Percentiles rank a stretch among this genome's conserved stretches.
Evolutionary conservation across 805 yeast species (phyloP).

Genomic region (Wickerhamiella sergipiensis): DNA sequence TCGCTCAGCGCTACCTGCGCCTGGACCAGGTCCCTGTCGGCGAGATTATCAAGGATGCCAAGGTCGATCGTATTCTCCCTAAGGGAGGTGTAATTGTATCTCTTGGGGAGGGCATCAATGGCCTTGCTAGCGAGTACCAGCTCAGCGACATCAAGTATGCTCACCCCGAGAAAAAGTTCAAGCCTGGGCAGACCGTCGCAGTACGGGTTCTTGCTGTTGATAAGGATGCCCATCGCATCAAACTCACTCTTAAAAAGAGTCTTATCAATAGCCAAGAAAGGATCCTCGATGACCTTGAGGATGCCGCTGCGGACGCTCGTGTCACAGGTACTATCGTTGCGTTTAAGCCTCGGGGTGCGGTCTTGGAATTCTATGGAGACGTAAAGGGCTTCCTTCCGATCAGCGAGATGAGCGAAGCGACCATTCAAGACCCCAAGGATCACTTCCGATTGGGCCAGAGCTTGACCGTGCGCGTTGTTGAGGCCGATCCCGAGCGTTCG

Average conservation of each 20-base stretch:
- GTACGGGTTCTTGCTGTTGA: conserved; percentile 30
- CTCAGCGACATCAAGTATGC: conserved; percentile 72
- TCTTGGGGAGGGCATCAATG: conserved; percentile 48
- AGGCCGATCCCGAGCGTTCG: conserved; percentile 38
- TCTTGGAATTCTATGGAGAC: conserved; percentile 70
- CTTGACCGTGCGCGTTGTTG: conserved; percentile 51
- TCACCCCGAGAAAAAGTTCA: conserved; percentile 87
- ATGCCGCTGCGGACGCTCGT: conserved; percentile 27
- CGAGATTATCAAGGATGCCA: conserved; percentile 39
- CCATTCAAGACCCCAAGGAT: conserved; percentile 62
- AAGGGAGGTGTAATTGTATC: conserved; percentile 57
- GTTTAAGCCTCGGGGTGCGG: conserved; percentile 63
- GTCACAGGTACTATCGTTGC: conserved; percentile 51
- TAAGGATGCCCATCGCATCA: conserved; percentile 33
- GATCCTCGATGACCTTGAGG: conserved; percentile 38
- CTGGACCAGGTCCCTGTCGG: conserved; percentile 69
- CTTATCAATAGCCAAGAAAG: conserved; percentile 42
- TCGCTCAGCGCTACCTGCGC: conserved; percentile 53
- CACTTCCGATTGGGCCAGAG: conserved; percentile 77
- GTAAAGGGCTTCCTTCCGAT: conserved; percentile 72
- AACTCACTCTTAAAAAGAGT: conserved; percentile 70
- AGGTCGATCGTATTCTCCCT: conserved; percentile 41
- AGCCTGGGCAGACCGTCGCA: conserved; percentile 66
- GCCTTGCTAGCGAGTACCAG: conserved; percentile 58
- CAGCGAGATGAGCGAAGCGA: conserved; percentile 80